These are phyloP conservation scores for Apiospora saccharicola DNA, from an alignment of 2,329 filamentous ascomycete genomes.

Conservation along the genomic window DNA sequence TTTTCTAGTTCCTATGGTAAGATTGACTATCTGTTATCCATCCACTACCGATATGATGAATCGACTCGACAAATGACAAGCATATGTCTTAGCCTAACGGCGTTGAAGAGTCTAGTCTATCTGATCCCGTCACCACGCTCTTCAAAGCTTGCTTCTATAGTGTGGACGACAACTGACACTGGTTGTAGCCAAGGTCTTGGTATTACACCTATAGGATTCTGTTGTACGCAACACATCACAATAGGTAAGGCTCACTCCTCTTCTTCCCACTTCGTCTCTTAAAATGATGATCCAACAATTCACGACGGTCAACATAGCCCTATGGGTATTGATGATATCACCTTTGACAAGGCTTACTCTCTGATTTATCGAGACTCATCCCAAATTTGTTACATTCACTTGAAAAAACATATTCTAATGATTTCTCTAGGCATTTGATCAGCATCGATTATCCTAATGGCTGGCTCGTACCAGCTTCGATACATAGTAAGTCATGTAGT, in stretches of 20 bases:
- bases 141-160: not conserved
- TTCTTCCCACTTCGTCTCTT: constrained; percentile 28
- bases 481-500: not conserved
- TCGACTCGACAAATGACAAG: constrained; percentile 87
- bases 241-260: constrained; percentile 31
- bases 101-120: constrained; percentile 53
- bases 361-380: constrained; percentile 13
- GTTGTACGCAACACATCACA: not conserved
- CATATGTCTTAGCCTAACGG: constrained; percentile 89
- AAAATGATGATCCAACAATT: constrained; percentile 76
- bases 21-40: constrained; percentile 14
- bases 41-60: constrained; percentile 73
- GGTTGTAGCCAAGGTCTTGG: not conserved
- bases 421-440: not conserved
- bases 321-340: constrained; percentile 78
- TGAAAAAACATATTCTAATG: constrained; percentile 8
- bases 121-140: constrained; percentile 9
- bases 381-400: not conserved
- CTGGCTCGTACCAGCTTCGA: not conserved
- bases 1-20: constrained; percentile 23
- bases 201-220: not conserved
- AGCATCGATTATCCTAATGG: not conserved
- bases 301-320: constrained; percentile 90
- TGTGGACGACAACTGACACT: constrained; percentile 41
- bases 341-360: constrained; percentile 77